phyloP scores from a whole-genome alignment of 805 yeast species.

The Naumovozyma dairenensis region DNA sequence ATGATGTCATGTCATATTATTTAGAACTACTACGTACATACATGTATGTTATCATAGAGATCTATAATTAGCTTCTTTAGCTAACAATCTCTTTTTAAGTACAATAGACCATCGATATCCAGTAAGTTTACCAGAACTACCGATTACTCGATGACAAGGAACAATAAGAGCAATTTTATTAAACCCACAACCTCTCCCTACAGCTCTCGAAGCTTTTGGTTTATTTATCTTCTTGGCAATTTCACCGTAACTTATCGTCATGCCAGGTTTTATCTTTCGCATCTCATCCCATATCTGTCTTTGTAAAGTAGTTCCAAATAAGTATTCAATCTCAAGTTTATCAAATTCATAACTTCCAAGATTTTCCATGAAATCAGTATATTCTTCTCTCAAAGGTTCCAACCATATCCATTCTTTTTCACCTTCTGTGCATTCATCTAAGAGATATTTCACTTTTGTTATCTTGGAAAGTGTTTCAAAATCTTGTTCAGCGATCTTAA shows the following conservation, averaged over 20 bases:
- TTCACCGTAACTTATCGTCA: constrained; percentile 26
- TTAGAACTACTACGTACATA: background rate
- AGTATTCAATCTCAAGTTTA: constrained; percentile 15
- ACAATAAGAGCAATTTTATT: constrained; percentile 33
- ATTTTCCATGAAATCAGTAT: background rate
- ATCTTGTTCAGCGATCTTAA: constrained; percentile 7
- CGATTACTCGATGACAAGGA: constrained; percentile 37
- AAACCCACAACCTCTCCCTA: constrained; percentile 34
- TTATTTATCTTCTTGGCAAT: constrained; percentile 28
- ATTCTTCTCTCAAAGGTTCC: background rate
- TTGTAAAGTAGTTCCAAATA: constrained; percentile 35
- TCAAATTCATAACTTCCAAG: background rate
- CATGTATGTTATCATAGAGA: background rate
- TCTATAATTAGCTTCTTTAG: constrained; percentile 6
- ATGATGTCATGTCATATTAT: background rate
- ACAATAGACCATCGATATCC: constrained; percentile 34
- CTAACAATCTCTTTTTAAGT: constrained; percentile 25
- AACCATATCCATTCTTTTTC: background rate
- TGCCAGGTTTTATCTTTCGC: constrained; percentile 23
- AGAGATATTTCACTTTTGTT: background rate
- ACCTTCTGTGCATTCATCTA: background rate
- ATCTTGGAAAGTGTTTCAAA: constrained; percentile 6
- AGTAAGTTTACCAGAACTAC: constrained; percentile 25
- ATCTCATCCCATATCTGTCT: constrained; percentile 32
- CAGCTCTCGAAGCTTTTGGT: constrained; percentile 29